Base-by-base conservation (phyloP, 2,329 filamentous ascomycete genomes). In the Pseudogymnoascus sp. region DNA sequence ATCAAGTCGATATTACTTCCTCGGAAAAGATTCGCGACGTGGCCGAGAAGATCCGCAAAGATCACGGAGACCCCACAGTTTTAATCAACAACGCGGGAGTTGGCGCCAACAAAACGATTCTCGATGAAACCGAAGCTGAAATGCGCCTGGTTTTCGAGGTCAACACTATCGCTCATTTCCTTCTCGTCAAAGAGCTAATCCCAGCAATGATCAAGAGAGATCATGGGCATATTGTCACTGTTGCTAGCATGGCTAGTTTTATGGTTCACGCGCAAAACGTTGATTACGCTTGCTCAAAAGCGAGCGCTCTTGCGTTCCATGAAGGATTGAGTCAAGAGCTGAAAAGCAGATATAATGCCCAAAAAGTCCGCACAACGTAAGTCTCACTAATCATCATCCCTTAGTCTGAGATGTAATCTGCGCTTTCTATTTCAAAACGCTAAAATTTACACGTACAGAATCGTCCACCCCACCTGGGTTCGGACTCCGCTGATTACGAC, bases 191-290 rank as follows among this genome's bases (percentile, higher is more conserved):
- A 60, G 80, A 81, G 65, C 83, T 83, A 71, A 66, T 83, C 33
- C 81, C 81, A 0, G 72, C 73, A 59, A 83, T 83, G 81, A 68
- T 82, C 21, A 67, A 69, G 49, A 71, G 73, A 16, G 79, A 82
- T 66, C 81, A 82, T 66, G 83, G 83, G 2, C 83, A 85, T 45
- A 37, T 67, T 8, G 75, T 86, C 9, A 83, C 81, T 0, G 75
- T 86, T 12, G 82, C 83, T 2, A 82, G 79, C 63, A 75, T 80
- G 68, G 81, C 81, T 8, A 80, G 78, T 37, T 84, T 80, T 67
- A 63, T 81, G 4, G 73, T 74, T 0, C 65, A 79, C 3, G 77
- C 75, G 1, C 77, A 80, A 31, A 79, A 84, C 65, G 78, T 78
- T 8, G 80, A 83, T 65, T 85, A 85, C 69, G 76, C 74, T 49